Conservation (phyloP, 2,329 filamentous ascomycete species). For the Biscogniauxia mediterranea region DNA sequence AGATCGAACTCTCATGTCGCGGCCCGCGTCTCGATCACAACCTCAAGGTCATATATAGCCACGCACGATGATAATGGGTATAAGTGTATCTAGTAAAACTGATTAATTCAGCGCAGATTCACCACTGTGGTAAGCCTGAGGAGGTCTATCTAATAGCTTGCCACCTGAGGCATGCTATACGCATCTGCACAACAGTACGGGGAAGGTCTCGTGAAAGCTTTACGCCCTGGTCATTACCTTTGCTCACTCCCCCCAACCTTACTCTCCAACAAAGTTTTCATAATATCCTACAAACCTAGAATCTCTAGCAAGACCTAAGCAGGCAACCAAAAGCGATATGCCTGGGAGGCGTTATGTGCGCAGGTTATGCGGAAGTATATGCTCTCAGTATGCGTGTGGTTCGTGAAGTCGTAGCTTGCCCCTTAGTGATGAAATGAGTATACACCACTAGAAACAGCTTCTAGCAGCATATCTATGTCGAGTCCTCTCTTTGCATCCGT, state of each 20-base stretch:
- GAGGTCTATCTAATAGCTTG: neutral
- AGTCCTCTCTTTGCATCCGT: neutral
- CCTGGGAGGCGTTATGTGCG: neutral
- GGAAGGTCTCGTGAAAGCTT: neutral
- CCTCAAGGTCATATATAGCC: no score
- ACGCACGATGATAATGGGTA: neutral
- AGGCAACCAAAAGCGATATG: neutral
- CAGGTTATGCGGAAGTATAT: neutral
- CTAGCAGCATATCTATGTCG: conserved; percentile 7
- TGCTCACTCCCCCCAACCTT: neutral
- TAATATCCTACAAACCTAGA: neutral
- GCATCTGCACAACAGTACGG: neutral
- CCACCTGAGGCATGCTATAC: neutral
- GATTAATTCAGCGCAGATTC: neutral
- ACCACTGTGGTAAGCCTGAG: neutral
- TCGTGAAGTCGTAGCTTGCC: conserved; percentile 3
- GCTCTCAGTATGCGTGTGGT: neutral
- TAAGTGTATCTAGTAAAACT: neutral
- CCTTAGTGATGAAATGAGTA: neutral
- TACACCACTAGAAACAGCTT: neutral
- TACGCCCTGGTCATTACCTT: neutral
- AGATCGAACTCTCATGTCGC: no score
- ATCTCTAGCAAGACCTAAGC: neutral
- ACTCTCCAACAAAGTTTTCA: neutral
- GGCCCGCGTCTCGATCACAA: no score